These are phyloP conservation scores for Pyrrhoderma lamaoense DNA, from an alignment of 1,284 basidiomycete genomes.

Conservation along the genomic window DNA sequence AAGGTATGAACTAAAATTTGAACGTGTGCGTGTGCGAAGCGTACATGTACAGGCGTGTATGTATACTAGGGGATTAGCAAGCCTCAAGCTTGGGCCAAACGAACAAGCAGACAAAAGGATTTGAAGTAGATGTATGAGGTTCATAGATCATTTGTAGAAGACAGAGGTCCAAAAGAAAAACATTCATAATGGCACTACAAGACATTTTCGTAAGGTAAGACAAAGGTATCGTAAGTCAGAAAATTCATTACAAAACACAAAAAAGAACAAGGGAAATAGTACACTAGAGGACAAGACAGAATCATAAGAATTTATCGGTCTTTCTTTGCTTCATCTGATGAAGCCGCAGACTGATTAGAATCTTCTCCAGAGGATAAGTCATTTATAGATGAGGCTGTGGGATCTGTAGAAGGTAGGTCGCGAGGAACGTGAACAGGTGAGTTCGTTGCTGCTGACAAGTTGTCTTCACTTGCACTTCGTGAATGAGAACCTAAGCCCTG, in stretches of 20 bases:
- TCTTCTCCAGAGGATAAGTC: background rate
- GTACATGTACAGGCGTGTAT: no score
- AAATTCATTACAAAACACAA: background rate
- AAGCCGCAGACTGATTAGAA: conserved; percentile 2
- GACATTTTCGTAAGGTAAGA: no score
- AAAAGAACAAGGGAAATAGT: background rate
- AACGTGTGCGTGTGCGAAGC: no score
- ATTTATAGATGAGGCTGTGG: conserved; percentile 1
- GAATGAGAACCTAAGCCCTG: conserved; percentile 29
- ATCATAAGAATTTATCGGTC: background rate
- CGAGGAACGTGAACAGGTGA: conserved; percentile 16
- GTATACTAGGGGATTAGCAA: no score
- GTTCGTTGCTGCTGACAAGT: conserved; percentile 13
- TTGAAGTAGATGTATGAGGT: no score
- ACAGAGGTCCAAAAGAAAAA: no score
- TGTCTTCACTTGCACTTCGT: conserved; percentile 26
- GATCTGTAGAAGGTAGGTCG: conserved; percentile 7
- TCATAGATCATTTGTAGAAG: no score
- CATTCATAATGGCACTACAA: no score
- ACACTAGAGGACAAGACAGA: background rate
- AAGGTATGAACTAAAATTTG: background rate
- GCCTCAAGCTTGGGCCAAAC: no score
- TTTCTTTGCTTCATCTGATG: conserved; percentile 3
- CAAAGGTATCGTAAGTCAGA: background rate
- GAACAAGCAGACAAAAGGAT: no score